Evolutionary conservation across 2,329 filamentous ascomycete species (phyloP).

Genomic region (Allantophomopsis cytisporea): DNA sequence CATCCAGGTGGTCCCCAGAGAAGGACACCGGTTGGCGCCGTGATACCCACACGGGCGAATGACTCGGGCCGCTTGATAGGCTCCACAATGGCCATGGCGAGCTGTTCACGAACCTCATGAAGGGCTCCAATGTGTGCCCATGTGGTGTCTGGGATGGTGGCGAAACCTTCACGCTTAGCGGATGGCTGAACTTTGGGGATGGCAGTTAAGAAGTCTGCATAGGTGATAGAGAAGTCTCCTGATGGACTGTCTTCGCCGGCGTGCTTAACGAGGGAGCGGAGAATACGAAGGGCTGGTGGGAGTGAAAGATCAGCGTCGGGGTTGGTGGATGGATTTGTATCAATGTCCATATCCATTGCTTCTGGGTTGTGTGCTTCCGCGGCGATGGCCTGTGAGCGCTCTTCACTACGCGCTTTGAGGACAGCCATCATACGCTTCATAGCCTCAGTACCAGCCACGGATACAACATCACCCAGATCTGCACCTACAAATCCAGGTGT

Average conservation of each 20-base stretch:
- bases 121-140: constrained; percentile 90
- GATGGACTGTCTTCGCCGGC: constrained; percentile 35
- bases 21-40: constrained; percentile 71
- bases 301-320: constrained; percentile 2
- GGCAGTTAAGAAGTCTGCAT: constrained; percentile 60
- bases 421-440: constrained; percentile 21
- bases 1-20: constrained; percentile 96
- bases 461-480: constrained; percentile 59
- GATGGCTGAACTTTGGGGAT: constrained; percentile 67
- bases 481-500: constrained; percentile 91
- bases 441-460: constrained; percentile 20
- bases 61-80: constrained; percentile 73
- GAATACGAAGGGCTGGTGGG: constrained; percentile 22
- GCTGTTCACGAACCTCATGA: constrained; percentile 61
- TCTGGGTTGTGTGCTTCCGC: too few species aligned
- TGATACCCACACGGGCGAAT: constrained; percentile 67
- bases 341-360: constrained; percentile 18
- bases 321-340: background rate
- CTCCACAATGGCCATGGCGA: constrained; percentile 75
- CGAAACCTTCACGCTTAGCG: constrained; percentile 85
- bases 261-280: constrained; percentile 37
- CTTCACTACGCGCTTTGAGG: constrained; percentile 13
- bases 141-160: constrained; percentile 82
- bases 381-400: background rate
- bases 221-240: constrained; percentile 43